These are phyloP conservation scores for Sugiyamaella xylanicola DNA, from an alignment of 1,139 yeast species.

Conservation along the genomic window DNA sequence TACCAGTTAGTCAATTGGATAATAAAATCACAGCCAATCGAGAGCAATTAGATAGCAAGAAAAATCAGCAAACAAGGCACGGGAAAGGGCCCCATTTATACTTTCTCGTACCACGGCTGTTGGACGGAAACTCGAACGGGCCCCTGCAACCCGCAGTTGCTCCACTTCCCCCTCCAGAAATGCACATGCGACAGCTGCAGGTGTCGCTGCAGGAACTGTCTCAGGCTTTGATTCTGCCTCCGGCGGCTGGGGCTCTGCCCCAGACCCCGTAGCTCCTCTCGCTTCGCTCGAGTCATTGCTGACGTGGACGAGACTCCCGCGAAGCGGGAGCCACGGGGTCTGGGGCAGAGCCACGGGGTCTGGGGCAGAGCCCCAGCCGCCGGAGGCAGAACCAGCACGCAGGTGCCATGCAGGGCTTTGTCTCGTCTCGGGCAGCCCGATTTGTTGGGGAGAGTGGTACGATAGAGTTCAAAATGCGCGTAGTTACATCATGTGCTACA, in stretches of 20 bases:
- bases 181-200: too few species aligned
- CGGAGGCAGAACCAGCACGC: not conserved
- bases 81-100: not conserved
- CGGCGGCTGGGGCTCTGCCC: conserved; percentile 2
- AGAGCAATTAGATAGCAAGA: not conserved
- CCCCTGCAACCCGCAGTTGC: not conserved
- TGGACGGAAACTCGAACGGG: too few species aligned
- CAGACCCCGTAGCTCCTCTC: not conserved
- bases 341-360: conserved; percentile 5
- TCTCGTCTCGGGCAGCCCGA: not conserved
- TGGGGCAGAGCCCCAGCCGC: conserved; percentile 8
- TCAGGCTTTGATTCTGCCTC: not conserved
- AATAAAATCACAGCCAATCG: not conserved
- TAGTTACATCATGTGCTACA: not conserved
- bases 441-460: not conserved
- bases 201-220: too few species aligned
- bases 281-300: too few species aligned
- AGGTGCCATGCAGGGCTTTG: not conserved
- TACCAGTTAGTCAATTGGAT: not conserved
- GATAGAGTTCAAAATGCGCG: not conserved
- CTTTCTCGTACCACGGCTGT: too few species aligned
- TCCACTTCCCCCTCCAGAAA: too few species aligned
- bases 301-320: not conserved
- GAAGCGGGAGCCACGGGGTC: conserved; percentile 1
- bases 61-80: not conserved